These are phyloP conservation scores for Xylariaceae sp. DNA, from an alignment of 2,329 filamentous ascomycete genomes.

Conservation along the genomic window DNA sequence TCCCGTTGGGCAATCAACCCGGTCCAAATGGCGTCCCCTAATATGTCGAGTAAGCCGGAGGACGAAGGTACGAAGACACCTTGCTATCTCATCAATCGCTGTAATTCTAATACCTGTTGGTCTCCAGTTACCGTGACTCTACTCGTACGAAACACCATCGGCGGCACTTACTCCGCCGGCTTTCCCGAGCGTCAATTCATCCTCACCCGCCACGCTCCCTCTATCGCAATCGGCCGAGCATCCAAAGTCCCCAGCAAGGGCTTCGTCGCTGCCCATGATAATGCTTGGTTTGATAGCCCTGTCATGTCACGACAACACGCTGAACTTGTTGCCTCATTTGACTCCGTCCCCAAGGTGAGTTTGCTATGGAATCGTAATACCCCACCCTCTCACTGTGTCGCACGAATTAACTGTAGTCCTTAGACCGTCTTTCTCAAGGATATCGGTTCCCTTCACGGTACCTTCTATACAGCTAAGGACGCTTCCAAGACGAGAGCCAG, in stretches of 20 bases:
- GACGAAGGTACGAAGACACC: constrained; percentile 19
- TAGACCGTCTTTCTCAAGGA: constrained; percentile 52
- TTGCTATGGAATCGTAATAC: background rate
- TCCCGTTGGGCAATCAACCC: background rate
- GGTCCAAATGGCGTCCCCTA: constrained; percentile 9
- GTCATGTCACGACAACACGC: constrained; percentile 75
- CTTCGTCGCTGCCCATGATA: constrained; percentile 46
- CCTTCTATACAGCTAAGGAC: constrained; percentile 44
- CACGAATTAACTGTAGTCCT: constrained; percentile 30
- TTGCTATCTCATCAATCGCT: background rate
- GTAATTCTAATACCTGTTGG: background rate
- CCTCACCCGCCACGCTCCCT: constrained; percentile 30
- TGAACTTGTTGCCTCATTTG: constrained; percentile 48
- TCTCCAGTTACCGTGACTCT: constrained; percentile 24
- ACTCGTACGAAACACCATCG: constrained; percentile 10
- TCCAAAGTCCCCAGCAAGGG: constrained; percentile 50
- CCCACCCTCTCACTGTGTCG: background rate
- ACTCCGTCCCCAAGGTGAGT: constrained; percentile 45
- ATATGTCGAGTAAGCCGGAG: constrained; percentile 5
- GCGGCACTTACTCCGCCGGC: constrained; percentile 2
- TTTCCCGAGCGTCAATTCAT: constrained; percentile 34
- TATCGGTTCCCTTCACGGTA: constrained; percentile 56
- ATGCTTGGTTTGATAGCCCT: constrained; percentile 70
- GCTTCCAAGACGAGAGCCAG: constrained; percentile 23
- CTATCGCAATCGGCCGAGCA: constrained; percentile 45